These are phyloP conservation scores for Citrullus mucosospermus DNA, from an alignment of 306 rosid species.

Conservation along the genomic window DNA sequence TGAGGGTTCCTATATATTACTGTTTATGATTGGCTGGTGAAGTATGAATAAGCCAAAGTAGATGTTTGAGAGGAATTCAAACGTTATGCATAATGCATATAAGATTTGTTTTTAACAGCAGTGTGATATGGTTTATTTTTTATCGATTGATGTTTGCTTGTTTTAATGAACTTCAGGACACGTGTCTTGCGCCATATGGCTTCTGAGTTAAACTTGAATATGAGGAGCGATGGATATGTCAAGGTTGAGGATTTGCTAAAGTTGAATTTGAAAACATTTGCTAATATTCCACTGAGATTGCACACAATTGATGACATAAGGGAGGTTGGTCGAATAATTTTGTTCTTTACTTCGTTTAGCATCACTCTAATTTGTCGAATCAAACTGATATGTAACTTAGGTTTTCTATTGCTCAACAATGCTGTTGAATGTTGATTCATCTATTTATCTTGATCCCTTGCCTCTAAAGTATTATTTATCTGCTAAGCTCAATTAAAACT, in stretches of 20 bases:
- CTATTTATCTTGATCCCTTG: not conserved
- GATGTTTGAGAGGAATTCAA: not conserved
- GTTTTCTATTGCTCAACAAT: not conserved
- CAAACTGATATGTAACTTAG: not conserved
- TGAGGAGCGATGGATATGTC: constrained; percentile 72
- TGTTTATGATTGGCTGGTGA: not conserved
- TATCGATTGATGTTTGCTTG: not conserved
- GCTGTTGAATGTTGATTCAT: not conserved
- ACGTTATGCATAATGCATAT: not conserved
- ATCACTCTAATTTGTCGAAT: not conserved
- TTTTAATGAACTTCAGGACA: constrained; percentile 36
- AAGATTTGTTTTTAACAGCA: not conserved
- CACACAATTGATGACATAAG: constrained; percentile 72
- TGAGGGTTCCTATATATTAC: not conserved
- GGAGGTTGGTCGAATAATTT: constrained; percentile 42
- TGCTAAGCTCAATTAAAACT: not conserved
- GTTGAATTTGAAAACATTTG: constrained; percentile 66
- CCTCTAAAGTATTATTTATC: not conserved
- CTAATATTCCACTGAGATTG: constrained; percentile 54
- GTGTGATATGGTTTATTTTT: not conserved
- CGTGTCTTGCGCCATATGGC: constrained; percentile 86
- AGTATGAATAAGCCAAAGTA: not conserved
- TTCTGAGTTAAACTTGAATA: constrained; percentile 57
- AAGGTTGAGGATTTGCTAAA: constrained; percentile 62
- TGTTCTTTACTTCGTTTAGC: not conserved